Conservation (phyloP, 345 rosid genomes). For the Stellera chamaejasme region DNA sequence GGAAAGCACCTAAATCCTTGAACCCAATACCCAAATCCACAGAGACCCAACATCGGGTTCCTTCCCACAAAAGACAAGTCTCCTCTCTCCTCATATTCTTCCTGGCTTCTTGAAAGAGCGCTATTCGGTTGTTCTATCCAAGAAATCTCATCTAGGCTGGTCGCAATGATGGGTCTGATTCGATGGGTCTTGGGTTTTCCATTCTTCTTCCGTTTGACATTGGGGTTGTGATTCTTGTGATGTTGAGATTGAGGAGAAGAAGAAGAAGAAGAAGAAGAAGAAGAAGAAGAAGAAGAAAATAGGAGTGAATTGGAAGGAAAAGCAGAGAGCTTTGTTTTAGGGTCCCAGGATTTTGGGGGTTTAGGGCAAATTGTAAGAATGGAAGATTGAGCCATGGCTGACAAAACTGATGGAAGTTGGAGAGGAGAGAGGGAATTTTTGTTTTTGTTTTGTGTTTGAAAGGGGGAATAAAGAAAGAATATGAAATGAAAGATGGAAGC, state of each 20-base stretch:
- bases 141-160: conserved; percentile 29
- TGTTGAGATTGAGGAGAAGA: conserved; percentile 3
- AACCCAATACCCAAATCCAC: conserved; percentile 87
- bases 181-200: conserved; percentile 16
- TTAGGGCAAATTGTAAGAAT: neutral
- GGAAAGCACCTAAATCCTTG: conserved; percentile 94
- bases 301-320: conserved; percentile 2
- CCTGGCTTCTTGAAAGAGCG: neutral
- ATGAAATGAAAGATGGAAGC: neutral
- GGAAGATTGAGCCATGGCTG: no score
- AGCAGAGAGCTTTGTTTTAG: conserved; percentile 1
- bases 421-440: no score
- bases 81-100: conserved; percentile 18
- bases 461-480: conserved; percentile 3
- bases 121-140: conserved; percentile 11
- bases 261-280: no score
- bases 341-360: conserved; percentile 11
- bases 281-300: conserved; percentile 1
- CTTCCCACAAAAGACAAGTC: conserved; percentile 36
- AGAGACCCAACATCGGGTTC: conserved; percentile 41
- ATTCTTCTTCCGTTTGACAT: conserved; percentile 10
- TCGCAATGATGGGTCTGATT: conserved; percentile 16
- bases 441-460: no score
- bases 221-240: conserved; percentile 9
- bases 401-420: no score